Percentiles rank a stretch among this genome's conserved stretches.
These are phyloP conservation scores for Guillardia theta DNA, from an alignment of 78 protist species.

Conservation along the genomic window DNA sequence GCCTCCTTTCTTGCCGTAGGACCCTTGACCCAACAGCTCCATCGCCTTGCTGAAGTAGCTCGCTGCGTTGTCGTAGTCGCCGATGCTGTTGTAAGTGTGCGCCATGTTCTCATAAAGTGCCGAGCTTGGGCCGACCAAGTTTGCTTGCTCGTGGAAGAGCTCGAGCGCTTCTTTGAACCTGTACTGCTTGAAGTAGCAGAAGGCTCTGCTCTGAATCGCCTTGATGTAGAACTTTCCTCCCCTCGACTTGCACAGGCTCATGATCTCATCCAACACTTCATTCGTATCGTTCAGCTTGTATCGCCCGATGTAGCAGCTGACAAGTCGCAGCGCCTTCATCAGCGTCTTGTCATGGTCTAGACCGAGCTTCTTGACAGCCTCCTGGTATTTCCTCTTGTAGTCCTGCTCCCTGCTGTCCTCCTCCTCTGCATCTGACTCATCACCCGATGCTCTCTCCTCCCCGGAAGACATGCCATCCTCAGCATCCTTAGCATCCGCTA, in stretches of 20 bases:
- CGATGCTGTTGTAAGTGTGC: slow-evolving; percentile 5
- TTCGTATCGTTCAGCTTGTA: slow-evolving; percentile 15
- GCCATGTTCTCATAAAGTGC: neutral
- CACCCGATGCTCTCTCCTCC: too few relatives aligned
- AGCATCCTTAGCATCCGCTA: too few relatives aligned
- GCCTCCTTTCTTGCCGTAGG: slow-evolving; percentile 33
- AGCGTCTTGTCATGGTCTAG: neutral
- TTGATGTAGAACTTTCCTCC: neutral
- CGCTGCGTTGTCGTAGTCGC: slow-evolving; percentile 36
- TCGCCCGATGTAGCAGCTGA: neutral
- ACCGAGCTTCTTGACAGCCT: neutral
- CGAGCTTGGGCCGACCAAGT: neutral
- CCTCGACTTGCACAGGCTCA: neutral
- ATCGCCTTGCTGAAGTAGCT: neutral
- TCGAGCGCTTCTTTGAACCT: neutral
- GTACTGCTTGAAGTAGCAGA: slow-evolving; percentile 13
- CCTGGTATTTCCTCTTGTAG: too few relatives aligned
- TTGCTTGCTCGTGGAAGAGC: neutral
- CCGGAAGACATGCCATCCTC: too few relatives aligned
- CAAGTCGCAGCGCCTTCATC: neutral
- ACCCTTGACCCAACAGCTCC: neutral
- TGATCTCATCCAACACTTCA: neutral
- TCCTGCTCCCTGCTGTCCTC: too few relatives aligned
- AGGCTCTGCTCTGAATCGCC: neutral
- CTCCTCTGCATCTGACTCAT: too few relatives aligned